Evolutionary conservation across 495 filamentous ascomycete genomes (phyloP), one percentile per base, ranked within the genome.

Genomic region (Parmelia sp.): DNA sequence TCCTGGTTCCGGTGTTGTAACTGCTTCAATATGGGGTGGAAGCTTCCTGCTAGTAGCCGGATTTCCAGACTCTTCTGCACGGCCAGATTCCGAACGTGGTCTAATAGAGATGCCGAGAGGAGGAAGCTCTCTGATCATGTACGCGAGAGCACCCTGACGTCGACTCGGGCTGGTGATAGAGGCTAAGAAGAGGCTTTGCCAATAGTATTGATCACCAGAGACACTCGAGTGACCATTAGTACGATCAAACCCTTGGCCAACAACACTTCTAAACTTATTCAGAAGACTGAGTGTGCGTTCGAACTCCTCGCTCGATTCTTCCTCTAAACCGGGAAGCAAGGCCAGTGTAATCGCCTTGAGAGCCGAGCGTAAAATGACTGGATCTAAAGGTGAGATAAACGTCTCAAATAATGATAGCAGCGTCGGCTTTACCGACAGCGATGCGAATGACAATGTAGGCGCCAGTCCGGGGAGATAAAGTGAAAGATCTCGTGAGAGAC

Each of bases 251-350:
- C 74, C 19, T 35, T 78, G 77, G 5, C 82, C 82, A 29, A 92
- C 83, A 15, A 85, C 84, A 70, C 80, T 76, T 68, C 88, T 90
- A 68, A 97, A 86, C 57, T 82, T 86, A 67, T 94, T 89, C 31
- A 97, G 72, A 23, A 96, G 82, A 53, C 80, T 82, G 57, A 96
- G 71, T 3, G 92, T 95, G 39, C 89, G 83, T 62, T 97, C 93
- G 73, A 97, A 99, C 68, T 99, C 96, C 71, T 97, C 94, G 61
- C 91, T 92, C 5, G 91, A 92, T 70, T 96, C 93, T 68, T 99
- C 94, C 72, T 99, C 94, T 17, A 97, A 77, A 0, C 92, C 95
- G 0, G 94, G 94, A 15, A 99, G 79, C 33, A 97, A 77, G 40
- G 91, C 85, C 47, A 97, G 76, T 51, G 97, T 84, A 31, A 97